Conservation (phyloP, 2,329 filamentous ascomycete species). For the Talaromyces sp. region DNA sequence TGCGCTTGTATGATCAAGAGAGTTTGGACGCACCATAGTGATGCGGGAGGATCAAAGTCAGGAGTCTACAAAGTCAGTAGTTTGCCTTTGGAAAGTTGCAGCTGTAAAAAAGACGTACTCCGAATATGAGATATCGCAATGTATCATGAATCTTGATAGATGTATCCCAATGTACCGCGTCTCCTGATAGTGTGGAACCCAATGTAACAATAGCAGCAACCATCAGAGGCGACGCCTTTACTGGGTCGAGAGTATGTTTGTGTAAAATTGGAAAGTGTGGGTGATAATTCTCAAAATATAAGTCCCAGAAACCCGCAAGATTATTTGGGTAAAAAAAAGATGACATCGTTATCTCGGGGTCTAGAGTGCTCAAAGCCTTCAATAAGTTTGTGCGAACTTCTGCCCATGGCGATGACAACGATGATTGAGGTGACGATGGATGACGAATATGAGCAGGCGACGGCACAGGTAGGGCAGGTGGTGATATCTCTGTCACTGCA, state of each 20-base stretch:
- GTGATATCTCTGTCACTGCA: constrained; percentile 14
- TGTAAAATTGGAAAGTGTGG: constrained; percentile 27
- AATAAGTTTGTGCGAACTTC: constrained; percentile 18
- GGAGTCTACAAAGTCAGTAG: constrained; percentile 15
- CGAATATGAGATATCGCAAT: constrained; percentile 23
- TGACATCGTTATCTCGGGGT: constrained; percentile 17
- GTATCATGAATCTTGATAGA: constrained; percentile 22
- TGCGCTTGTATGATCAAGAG: constrained; percentile 24
- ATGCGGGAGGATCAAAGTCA: constrained; percentile 25
- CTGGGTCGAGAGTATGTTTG: constrained; percentile 19
- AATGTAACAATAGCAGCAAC: constrained; percentile 25
- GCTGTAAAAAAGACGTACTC: constrained; percentile 10
- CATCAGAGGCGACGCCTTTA: constrained; percentile 20
- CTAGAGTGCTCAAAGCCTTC: constrained; percentile 18
- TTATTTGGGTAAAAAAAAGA: constrained; percentile 23
- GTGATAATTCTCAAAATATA: constrained; percentile 26
- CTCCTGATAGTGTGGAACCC: constrained; percentile 21
- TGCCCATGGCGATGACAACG: constrained; percentile 18
- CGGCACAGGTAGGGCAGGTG: constrained; percentile 14
- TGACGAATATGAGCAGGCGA: constrained; percentile 16
- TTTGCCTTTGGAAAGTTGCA: not conserved
- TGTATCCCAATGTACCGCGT: constrained; percentile 19
- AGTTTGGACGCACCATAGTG: constrained; percentile 26
- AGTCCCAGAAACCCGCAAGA: constrained; percentile 20
- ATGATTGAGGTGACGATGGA: constrained; percentile 13